Conservation (phyloP, 164 flowering plant genomes). For the Buxus sempervirens region DNA sequence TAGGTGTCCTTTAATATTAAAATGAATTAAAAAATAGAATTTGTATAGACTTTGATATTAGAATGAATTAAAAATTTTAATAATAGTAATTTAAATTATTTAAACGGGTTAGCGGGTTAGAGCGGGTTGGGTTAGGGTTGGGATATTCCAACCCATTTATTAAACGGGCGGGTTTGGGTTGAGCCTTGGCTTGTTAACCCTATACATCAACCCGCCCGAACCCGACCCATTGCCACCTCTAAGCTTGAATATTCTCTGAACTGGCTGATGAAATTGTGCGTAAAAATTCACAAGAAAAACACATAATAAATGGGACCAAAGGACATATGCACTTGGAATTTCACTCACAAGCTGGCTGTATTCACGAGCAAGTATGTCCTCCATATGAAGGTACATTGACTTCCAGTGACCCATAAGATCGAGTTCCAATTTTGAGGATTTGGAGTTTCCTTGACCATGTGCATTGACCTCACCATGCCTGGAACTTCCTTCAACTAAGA, state of each 20-base stretch:
- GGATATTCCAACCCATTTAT: too few species aligned
- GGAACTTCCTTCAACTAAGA: slow-evolving; percentile 40
- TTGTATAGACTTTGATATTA: too few species aligned
- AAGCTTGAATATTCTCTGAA: not conserved
- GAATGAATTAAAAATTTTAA: too few species aligned
- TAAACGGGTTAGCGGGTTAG: too few species aligned
- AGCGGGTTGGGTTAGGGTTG: too few species aligned
- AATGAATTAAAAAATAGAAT: too few species aligned
- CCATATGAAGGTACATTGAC: slow-evolving; percentile 72
- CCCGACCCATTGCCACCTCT: too few species aligned
- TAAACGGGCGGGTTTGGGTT: too few species aligned
- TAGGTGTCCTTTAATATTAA: too few species aligned
- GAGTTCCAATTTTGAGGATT: slow-evolving; percentile 43
- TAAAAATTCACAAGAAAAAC: not conserved
- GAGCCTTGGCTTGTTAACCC: too few species aligned
- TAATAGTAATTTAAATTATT: too few species aligned
- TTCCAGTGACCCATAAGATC: slow-evolving; percentile 72
- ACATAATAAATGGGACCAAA: not conserved
- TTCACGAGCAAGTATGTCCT: slow-evolving; percentile 50
- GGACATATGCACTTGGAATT: not conserved
- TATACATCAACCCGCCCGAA: too few species aligned
- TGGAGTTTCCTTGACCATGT: slow-evolving; percentile 26
- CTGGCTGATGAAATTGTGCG: not conserved
- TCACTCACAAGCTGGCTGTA: slow-evolving; percentile 67
- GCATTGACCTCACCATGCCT: slow-evolving; percentile 21